Evolutionary conservation across 2,329 filamentous ascomycete species (phyloP).

Genomic region (Dothistroma pini): DNA sequence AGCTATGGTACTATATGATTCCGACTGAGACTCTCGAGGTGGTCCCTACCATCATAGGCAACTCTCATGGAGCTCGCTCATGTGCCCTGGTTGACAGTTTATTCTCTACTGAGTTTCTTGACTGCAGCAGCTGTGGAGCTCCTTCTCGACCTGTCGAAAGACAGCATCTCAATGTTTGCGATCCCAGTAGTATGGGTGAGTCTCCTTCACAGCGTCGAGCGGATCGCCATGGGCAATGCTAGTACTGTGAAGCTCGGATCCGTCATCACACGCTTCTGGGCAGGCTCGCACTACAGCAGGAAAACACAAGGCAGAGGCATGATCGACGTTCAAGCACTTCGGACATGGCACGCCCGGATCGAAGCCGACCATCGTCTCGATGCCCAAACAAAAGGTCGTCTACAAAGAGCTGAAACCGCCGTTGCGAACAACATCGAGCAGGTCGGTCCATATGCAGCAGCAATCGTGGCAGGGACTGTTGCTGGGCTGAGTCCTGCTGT

Average conservation of each 20-base stretch:
- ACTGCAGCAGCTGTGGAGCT: conserved; percentile 17
- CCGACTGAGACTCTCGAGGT: neutral
- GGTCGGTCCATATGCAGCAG: conserved; percentile 38
- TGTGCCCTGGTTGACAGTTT: neutral
- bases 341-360: conserved; percentile 28
- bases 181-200: conserved; percentile 33
- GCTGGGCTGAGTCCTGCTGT: conserved; percentile 30
- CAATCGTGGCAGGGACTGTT: conserved; percentile 39
- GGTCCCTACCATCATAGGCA: neutral
- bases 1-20: neutral
- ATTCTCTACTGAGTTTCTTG: neutral
- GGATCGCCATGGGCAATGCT: neutral
- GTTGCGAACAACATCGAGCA: conserved; percentile 39
- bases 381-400: conserved; percentile 32
- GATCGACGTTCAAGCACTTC: conserved; percentile 32
- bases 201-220: neutral
- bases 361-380: conserved; percentile 33
- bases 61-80: neutral
- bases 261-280: conserved; percentile 32
- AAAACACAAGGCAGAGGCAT: neutral
- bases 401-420: conserved; percentile 39
- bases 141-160: conserved; percentile 19
- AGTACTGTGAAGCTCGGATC: neutral
- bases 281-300: neutral
- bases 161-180: conserved; percentile 31